Base-by-base conservation (phyloP, 2,329 filamentous ascomycete species). In the Alternaria sp. region DNA sequence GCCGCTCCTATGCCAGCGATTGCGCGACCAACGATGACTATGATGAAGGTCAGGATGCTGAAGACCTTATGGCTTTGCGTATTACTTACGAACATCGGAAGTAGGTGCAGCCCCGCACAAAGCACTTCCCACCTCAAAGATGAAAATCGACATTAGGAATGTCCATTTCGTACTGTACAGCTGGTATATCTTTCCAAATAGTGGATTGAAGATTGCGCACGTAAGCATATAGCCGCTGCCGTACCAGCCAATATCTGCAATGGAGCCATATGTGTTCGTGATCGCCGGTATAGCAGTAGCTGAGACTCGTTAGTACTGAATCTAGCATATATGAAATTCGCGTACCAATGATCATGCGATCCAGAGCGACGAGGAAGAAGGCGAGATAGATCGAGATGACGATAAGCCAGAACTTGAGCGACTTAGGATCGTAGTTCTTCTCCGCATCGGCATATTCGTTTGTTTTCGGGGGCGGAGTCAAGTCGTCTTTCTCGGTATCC, bases 111-210 rank as follows among this genome's bases (percentile, higher is more conserved):
- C 81, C 6, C 41, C 80, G 43, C 69, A 72, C n/a, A 83, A 69
- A 9, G 79, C 61, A 14, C 70, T 77, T 1, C 81, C 81, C 14
- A 79, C n/a, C 58, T 83, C 80, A 58, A 83, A 83, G 32, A 83
- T 62, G 9, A 77, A 42, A 14, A 83, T 75, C 2, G 73, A 68
- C 5, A 67, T 36, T 1, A 83, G 51, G 57, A 78, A 82, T 0
- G 71, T 66, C 36, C 62, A 69, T 65, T 82, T 82, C 1, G 76
- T 72, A 2, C 75, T 65, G 61, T 81, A 82, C 61, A 81, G 81
- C 22, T 79, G 81, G 70, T 83, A 85, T 2, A 81, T 67, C 42
- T 81, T 81, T 3, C 84, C 84, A 62, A 80, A 81, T 1, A 81
- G 75, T 1, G 81, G 79, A 57, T 84, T 83, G 57, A 84, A 82